Evolutionary conservation across 805 yeast genomes (phyloP), one percentile per base, ranked within the genome.

Genomic region (Phaffomyces opuntiae): DNA sequence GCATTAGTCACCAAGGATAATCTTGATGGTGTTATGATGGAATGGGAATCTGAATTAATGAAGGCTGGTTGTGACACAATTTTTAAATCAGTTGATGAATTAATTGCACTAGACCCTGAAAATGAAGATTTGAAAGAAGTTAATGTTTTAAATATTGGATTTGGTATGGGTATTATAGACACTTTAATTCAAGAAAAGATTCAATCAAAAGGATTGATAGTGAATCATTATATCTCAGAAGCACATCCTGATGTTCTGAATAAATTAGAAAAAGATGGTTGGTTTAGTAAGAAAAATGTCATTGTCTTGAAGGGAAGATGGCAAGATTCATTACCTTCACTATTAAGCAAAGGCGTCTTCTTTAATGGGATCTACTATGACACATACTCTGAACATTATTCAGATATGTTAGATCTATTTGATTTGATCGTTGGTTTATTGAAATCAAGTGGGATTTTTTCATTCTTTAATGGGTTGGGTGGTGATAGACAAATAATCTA

Each of bases 81-180:
- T n/a, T 81, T 83, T 60, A 69, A 69, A 40, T 69, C 77, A 1
- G 55, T 66, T 12, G 61, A 56, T 8, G 66, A 54, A 56, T 44
- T 53, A 9, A 49, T 24, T 12, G 26, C 16, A 7, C 17, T 26
- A 36, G 21, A 36, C 34, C 27, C 17, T 5, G 37, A 36, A 3
- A 21, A 39, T 27, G 63, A 59, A 2, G 61, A 61, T 1, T 69
- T 71, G 33, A 60, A 69, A 9, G 73, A 69, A 36, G 54, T 72
- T 19, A 74, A 69, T 36, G 79, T 91, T 2, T 68, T 91, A 34
- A 90, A 90, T 57, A 86, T 90, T 36, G 98, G 98, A 0, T 90
- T 91, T 61, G 98, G 98, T 2, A 87, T 90, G 96, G 98, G 98
- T 2, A 91, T 90, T 44, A 89, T 90, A 44, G 98, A 90, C 61